A percentile compares a stretch with the other conserved stretches of the same genome.
phyloP scores from a whole-genome alignment of 805 yeast genomes.

The Kodamaea nitidulidarum region DNA sequence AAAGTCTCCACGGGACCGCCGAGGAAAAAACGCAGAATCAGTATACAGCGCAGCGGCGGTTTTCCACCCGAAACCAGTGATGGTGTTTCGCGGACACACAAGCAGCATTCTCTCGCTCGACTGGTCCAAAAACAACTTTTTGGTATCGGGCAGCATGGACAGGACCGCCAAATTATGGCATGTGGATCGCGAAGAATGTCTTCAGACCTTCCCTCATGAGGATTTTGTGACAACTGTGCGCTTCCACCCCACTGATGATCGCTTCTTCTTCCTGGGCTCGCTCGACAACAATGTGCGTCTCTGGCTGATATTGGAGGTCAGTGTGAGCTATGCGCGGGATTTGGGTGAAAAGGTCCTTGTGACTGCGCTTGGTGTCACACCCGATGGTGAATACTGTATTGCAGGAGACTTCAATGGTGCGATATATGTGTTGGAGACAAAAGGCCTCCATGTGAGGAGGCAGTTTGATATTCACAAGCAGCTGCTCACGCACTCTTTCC shows the following conservation, averaged over 20 bases:
- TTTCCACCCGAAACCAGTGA: constrained; percentile 62
- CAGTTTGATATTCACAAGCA: constrained; percentile 31
- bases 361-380: constrained; percentile 72
- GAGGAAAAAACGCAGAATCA: constrained; percentile 11
- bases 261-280: constrained; percentile 81
- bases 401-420: constrained; percentile 82
- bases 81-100: constrained; percentile 61
- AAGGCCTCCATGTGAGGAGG: constrained; percentile 48
- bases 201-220: constrained; percentile 65
- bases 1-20: constrained; percentile 11
- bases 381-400: constrained; percentile 54
- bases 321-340: constrained; percentile 48
- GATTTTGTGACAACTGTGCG: constrained; percentile 78
- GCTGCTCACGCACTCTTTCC: constrained; percentile 21
- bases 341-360: constrained; percentile 61
- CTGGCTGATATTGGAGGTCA: constrained; percentile 81
- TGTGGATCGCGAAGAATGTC: constrained; percentile 57
- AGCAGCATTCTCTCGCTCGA: constrained; percentile 70
- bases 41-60: constrained; percentile 62
- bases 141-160: constrained; percentile 81
- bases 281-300: constrained; percentile 69
- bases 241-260: constrained; percentile 82
- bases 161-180: constrained; percentile 84
- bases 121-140: constrained; percentile 85
- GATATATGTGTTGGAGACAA: constrained; percentile 56